Evolutionary conservation across 805 yeast genomes (phyloP), one percentile per base, ranked within the genome.

Genomic region (Osmozyma mogii): DNA sequence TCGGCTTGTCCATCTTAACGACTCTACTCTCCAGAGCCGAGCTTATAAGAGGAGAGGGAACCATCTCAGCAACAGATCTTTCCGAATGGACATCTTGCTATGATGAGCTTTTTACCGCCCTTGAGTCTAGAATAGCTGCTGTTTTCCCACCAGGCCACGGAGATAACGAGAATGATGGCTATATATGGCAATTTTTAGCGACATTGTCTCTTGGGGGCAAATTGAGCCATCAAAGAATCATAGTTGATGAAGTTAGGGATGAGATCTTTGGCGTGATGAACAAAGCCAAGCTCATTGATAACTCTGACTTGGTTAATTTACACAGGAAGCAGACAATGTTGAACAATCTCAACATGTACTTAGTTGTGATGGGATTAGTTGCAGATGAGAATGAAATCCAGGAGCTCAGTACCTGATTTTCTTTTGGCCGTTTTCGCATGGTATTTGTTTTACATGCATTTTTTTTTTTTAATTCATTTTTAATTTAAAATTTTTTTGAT

Each of bases 171-270:
- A n/a, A n/a, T n/a, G 89, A 81, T 47, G 87, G 61, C 21, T 87
- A 88, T 49, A 85, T 85, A 29, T 89, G 98, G 98, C 96, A 89
- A 61, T 88, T 89, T 50, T 71, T 89, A 55, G 98, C 98, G 14
- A 81, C 95, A 9, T 69, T 89, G 37, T 89, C 97, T 0, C 65
- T 89, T 39, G 89, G 95, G 37, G 95, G 96, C 40, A 79, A 82
- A 51, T 62, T 84, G 44, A 80, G 80, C 45, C 96, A 88, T 51
- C 96, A 89, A 68, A 74, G 96, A 61, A 75, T 84, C 37, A 82
- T 89, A 45, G 95, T 89, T 24, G 96, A 87, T 54, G 96, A 85
- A 52, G 87, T 85, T 16, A 75, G 96, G 60, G 92, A 84, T 48
- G 88, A 84, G 55, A 88, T 89, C 37, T 89, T 89, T 48, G 92